Base-by-base conservation (phyloP, 345 rosid species). In the Boechera divaricarpa region DNA sequence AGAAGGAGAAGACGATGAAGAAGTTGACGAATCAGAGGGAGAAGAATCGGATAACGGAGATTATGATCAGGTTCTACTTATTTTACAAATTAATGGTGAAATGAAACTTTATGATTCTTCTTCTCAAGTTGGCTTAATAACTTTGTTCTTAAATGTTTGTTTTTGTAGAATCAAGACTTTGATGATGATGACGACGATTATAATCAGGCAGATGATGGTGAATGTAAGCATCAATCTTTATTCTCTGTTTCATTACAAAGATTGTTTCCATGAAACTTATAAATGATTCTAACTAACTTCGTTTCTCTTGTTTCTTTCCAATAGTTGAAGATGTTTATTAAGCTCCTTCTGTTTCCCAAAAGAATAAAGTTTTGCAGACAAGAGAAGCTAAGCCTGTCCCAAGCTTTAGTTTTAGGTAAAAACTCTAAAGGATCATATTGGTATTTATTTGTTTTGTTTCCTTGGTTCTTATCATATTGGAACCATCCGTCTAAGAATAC, bases 131-230 rank as follows among this genome's bases (percentile, higher is more conserved):
- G 24, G 2, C 24, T 56, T 8, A 28, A 38, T 21, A 32, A 0
- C 48, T 63, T 7, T 29, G 10, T 64, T 56, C 4, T 54, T 39
- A 29, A 21, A 9, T 41, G 41, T 55, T 26, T 58, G 10, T 42
- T 45, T 48, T 38, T 71, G 67, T 65, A 77, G 81, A 47, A 16
- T 57, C 44, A 13, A 38, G 67, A 38, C 62, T 77, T 70, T 77
- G 81, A 77, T 56, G 81, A 77, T 64, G 81, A 77, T 56, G 81
- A 77, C 0, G 81, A 77, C 11, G 81, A 77, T 39, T 71, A 71
- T 48, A 77, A 77, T 64, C 7, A 13, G 11, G 44, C 18, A 0
- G 76, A 65, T 5, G 77, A 57, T 45, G 60, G 52, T 48, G 67
- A 56, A 8, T 5, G 81, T 71, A 71, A 77, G 81, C 15, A 71